These are phyloP conservation scores for Fagus sylvatica DNA, from an alignment of 306 rosid species.

Conservation along the genomic window DNA sequence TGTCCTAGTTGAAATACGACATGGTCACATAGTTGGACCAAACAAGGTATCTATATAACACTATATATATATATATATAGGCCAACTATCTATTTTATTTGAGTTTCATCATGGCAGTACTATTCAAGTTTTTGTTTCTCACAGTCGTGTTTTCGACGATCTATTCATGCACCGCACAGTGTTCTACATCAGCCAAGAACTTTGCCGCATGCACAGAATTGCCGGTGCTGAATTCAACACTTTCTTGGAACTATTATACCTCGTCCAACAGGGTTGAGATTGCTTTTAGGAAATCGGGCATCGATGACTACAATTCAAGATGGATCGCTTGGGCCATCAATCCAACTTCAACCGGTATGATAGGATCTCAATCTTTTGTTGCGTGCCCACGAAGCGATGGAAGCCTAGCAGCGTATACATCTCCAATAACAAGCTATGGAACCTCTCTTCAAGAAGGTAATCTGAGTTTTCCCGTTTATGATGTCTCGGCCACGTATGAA, in stretches of 20 bases:
- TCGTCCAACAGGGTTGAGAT: constrained; percentile 16
- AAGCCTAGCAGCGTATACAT: constrained; percentile 15
- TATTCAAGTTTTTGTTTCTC: too few relatives aligned
- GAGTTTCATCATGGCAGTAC: too few relatives aligned
- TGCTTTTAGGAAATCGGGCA: constrained; percentile 27
- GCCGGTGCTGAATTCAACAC: constrained; percentile 18
- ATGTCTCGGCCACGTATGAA: background rate
- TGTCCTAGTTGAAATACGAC: too few relatives aligned
- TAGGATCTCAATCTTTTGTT: constrained; percentile 37
- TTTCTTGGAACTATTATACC: constrained; percentile 35
- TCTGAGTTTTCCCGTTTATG: constrained; percentile 27
- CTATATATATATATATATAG: too few relatives aligned
- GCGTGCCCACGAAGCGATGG: constrained; percentile 24
- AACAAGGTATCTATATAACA: too few relatives aligned
- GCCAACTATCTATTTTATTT: too few relatives aligned
- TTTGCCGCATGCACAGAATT: constrained; percentile 32
- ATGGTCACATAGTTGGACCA: too few relatives aligned
- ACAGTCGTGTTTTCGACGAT: too few relatives aligned
- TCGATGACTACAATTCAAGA: background rate
- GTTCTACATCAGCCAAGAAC: background rate
- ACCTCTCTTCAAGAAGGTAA: constrained; percentile 20
- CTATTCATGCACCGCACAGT: too few relatives aligned
- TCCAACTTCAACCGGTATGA: constrained; percentile 43
- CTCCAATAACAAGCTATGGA: constrained; percentile 7
- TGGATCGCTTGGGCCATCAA: constrained; percentile 57